Evolutionary conservation across 2,329 filamentous ascomycete species (phyloP), one percentile per base, ranked within the genome.

Genomic region (Cladosporium sp.): DNA sequence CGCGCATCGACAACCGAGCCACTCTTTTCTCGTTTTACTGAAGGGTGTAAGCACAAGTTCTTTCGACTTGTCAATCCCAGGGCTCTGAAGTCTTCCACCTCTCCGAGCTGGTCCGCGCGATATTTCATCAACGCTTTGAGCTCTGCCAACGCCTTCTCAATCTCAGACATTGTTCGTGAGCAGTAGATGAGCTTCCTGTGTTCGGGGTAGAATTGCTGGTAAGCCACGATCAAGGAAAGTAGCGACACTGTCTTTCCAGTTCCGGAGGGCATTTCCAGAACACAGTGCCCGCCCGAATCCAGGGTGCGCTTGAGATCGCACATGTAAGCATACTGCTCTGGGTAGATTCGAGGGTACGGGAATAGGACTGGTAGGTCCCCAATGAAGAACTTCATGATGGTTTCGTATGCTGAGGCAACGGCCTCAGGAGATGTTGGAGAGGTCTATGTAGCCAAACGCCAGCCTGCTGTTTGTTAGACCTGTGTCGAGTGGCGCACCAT

Each of bases 131-230:
- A 80, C 26, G 89, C 89, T 77, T 95, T 93, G 72, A 99, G 78
- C 79, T 99, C 95, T 11, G 92, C 91, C 61, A 99, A 80, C 0
- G 96, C 95, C 80, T 99, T 99, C 77, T 99, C 95, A 74, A 99
- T 99, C 81, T 99, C 95, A 43, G 95, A 99, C 93, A 99, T 99
- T 65, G 95, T 99, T 81, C 95, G 93, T 69, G 95, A 99, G 83
- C 95, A 99, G 80, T 99, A 99, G 64, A 99, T 97, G 60, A 99
- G 88, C 79, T 99, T 99, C 64, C 96, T 86, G 73, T 95, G 92
- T 76, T 97, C 92, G 3, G 93, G 92, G 74, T 94, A 93, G 76
- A 93, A 89, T 76, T 95, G 91, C 79, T 99, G 96, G 74, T 99
- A 99, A 49, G 95, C 94, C 65, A 99, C 89, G 74, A 99, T 99